Evolutionary conservation across 352 stramenopile genomes (phyloP).

Genomic region (Globisporangium ultimum): DNA sequence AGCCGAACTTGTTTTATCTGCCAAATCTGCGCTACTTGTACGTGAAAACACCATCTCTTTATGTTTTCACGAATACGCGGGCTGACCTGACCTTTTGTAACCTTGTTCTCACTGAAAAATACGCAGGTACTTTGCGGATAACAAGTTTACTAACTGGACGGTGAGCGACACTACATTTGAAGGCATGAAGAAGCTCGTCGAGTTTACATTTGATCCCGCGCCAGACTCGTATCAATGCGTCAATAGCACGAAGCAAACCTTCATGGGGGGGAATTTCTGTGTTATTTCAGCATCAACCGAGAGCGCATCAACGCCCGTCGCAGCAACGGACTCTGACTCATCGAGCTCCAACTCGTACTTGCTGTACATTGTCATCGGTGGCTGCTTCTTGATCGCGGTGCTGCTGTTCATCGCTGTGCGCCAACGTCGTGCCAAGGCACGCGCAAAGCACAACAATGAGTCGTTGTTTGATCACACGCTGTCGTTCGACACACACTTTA

Average conservation of each 20-base stretch:
- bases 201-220: slow-evolving; percentile 37
- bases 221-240: slow-evolving; percentile 29
- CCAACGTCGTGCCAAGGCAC: slow-evolving; percentile 30
- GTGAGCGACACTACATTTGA: slow-evolving; percentile 36
- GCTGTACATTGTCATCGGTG: slow-evolving; percentile 36
- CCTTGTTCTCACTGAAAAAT: neutral
- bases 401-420: slow-evolving; percentile 44
- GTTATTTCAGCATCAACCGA: slow-evolving; percentile 23
- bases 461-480: slow-evolving; percentile 51
- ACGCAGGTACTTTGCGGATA: slow-evolving; percentile 37
- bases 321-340: slow-evolving; percentile 17
- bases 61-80: neutral
- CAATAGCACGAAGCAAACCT: slow-evolving; percentile 34
- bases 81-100: neutral
- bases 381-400: slow-evolving; percentile 41
- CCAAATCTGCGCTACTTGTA: slow-evolving; percentile 44
- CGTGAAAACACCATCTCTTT: slow-evolving; percentile 7
- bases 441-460: slow-evolving; percentile 35
- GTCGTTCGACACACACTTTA: slow-evolving; percentile 55
- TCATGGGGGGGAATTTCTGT: slow-evolving; percentile 36
- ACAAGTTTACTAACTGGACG: slow-evolving; percentile 44
- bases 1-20: slow-evolving; percentile 32
- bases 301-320: slow-evolving; percentile 8
- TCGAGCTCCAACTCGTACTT: slow-evolving; percentile 39
- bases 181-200: slow-evolving; percentile 32